Conservation (phyloP, 805 yeast genomes). For the Suhomyces kilbournensis region DNA sequence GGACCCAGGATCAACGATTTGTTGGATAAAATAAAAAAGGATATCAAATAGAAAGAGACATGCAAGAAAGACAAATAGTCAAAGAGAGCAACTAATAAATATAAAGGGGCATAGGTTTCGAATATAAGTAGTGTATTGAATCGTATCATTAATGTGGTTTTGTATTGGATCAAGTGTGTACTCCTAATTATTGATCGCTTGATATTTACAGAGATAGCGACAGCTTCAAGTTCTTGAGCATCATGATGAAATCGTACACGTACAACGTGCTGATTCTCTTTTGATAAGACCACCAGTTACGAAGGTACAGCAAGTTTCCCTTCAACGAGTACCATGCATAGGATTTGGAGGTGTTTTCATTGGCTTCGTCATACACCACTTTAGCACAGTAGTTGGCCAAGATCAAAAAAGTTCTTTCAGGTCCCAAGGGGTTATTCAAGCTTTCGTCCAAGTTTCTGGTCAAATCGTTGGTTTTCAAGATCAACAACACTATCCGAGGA, state of each 20-base stretch:
- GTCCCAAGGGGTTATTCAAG: conserved; percentile 78
- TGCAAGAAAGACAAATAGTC: no score
- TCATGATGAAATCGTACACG: conserved; percentile 32
- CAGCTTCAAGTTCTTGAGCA: conserved; percentile 9
- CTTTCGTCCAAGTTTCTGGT: conserved; percentile 86
- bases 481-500: conserved; percentile 82
- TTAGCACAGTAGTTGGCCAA: conserved; percentile 88
- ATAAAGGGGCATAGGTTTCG: no score
- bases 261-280: conserved; percentile 29
- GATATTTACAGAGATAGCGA: background rate
- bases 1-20: conserved; percentile 81
- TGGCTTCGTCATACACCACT: conserved; percentile 68
- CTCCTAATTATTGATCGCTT: background rate
- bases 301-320: conserved; percentile 14
- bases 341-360: conserved; percentile 32
- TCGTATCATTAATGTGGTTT: no score
- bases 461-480: conserved; percentile 90
- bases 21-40: conserved; percentile 62
- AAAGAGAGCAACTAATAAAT: no score
- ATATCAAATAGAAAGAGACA: background rate
- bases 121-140: no score
- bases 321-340: conserved; percentile 18
- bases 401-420: conserved; percentile 81
- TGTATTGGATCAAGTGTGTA: no score
- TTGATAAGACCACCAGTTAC: conserved; percentile 35